phyloP scores from a whole-genome alignment of 495 filamentous ascomycete species.

The Tetracladium setigerum region DNA sequence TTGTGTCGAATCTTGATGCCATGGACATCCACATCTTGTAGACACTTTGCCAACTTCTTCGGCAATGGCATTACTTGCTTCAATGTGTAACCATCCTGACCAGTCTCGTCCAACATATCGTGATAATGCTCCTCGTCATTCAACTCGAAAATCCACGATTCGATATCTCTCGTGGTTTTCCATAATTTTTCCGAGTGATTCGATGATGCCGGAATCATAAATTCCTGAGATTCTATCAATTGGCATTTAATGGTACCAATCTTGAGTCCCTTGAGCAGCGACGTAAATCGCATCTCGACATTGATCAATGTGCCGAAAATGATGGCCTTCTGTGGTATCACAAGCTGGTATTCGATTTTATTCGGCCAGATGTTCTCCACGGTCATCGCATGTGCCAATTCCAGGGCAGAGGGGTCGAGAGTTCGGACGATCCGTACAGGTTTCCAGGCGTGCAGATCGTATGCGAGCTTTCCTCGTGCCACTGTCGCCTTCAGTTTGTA shows the following conservation, averaged over 20 bases:
- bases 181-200: conserved; percentile 47
- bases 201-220: conserved; percentile 42
- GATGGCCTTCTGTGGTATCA: conserved; percentile 81
- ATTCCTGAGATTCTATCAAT: conserved; percentile 71
- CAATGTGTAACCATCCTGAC: conserved; percentile 69
- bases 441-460: conserved; percentile 70
- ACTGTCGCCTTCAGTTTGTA: conserved; percentile 88
- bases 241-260: conserved; percentile 69
- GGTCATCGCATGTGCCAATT: conserved; percentile 83
- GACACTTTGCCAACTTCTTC: conserved; percentile 64
- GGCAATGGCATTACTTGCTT: conserved; percentile 63
- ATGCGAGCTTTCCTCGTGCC: conserved; percentile 67
- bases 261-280: conserved; percentile 77
- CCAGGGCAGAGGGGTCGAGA: conserved; percentile 69
- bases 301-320: conserved; percentile 80
- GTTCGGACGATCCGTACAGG: conserved; percentile 85
- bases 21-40: conserved; percentile 77
- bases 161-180: conserved; percentile 54
- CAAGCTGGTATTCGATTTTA: conserved; percentile 89
- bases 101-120: conserved; percentile 62
- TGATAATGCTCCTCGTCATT: conserved; percentile 49
- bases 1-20: conserved; percentile 86
- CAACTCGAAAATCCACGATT: conserved; percentile 53
- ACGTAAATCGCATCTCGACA: conserved; percentile 72
- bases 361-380: conserved; percentile 92